Evolutionary conservation across 2,329 filamentous ascomycete species (phyloP).

Genomic region (Juglanconis oblonga): DNA sequence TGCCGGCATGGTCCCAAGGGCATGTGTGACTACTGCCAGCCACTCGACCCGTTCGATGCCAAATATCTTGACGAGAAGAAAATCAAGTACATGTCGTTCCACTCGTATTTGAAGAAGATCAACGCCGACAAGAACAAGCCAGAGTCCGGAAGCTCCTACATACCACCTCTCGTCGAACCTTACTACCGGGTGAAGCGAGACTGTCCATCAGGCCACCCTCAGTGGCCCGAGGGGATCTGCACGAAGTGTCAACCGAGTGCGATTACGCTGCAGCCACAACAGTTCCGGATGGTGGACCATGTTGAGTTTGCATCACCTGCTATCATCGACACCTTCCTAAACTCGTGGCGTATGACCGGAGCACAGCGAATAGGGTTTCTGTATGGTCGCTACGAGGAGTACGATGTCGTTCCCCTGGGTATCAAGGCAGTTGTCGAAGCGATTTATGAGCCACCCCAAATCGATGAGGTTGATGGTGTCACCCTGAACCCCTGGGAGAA

Average conservation of each 20-base stretch:
- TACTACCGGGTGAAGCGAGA: conserved; percentile 86
- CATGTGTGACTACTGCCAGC: conserved; percentile 99
- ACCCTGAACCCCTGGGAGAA: conserved; percentile 82
- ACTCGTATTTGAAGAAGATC: conserved; percentile 89
- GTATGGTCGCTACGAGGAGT: conserved; percentile 88
- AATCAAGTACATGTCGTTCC: conserved; percentile 98
- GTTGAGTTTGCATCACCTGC: conserved; percentile 88
- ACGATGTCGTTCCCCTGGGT: conserved; percentile 87
- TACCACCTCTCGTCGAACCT: conserved; percentile 89
- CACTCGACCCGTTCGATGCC: conserved; percentile 88
- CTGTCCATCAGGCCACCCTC: conserved; percentile 88
- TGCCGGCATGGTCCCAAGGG: conserved; percentile 94
- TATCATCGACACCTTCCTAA: conserved; percentile 84
- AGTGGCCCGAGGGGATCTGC: conserved; percentile 95
- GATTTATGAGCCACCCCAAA: conserved; percentile 92
- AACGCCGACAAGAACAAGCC: conserved; percentile 96
- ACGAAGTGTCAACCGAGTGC: conserved; percentile 97
- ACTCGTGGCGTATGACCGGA: conserved; percentile 87
- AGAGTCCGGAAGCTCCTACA: conserved; percentile 89
- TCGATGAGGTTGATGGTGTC: conserved; percentile 84
- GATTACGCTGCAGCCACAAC: conserved; percentile 89
- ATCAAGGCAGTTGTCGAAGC: conserved; percentile 95
- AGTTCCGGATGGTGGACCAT: conserved; percentile 96
- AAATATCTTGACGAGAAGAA: conserved; percentile 90
- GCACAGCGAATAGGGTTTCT: conserved; percentile 83